Percentiles rank a stretch among this genome's conserved stretches.
Conservation (phyloP, 495 filamentous ascomycete species). For the Penicillium riverlandense region DNA sequence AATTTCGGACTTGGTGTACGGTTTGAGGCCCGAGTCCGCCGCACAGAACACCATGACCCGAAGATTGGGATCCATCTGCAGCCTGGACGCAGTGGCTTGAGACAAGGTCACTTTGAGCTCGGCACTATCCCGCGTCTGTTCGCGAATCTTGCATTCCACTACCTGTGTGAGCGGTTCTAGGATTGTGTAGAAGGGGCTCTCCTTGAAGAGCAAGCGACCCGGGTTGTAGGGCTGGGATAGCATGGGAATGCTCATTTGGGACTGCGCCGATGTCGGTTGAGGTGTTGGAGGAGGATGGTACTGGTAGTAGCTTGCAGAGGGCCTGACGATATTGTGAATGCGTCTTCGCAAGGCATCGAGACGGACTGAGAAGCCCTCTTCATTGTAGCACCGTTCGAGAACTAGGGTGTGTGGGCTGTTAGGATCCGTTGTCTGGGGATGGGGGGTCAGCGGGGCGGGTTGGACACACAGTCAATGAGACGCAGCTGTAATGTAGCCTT, state of each 20-base stretch:
- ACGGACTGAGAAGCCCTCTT: slow-evolving; percentile 22
- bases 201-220: slow-evolving; percentile 52
- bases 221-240: slow-evolving; percentile 27
- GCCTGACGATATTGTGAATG: slow-evolving; percentile 26
- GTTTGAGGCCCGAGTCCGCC: slow-evolving; percentile 44
- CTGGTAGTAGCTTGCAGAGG: slow-evolving; percentile 18
- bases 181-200: slow-evolving; percentile 71
- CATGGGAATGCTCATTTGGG: slow-evolving; percentile 22
- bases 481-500: slow-evolving; percentile 74
- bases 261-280: slow-evolving; percentile 17
- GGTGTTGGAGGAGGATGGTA: slow-evolving; percentile 17
- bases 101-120: slow-evolving; percentile 47
- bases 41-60: slow-evolving; percentile 80
- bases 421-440: not conserved
- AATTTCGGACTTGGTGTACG: slow-evolving; percentile 60
- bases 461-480: slow-evolving; percentile 64
- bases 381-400: slow-evolving; percentile 27
- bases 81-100: slow-evolving; percentile 36
- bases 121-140: slow-evolving; percentile 45
- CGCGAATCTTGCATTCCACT: slow-evolving; percentile 54
- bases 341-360: slow-evolving; percentile 26
- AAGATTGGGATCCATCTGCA: slow-evolving; percentile 46
- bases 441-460: slow-evolving; percentile 7
- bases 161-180: slow-evolving; percentile 52
- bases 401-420: slow-evolving; percentile 14